Conservation (phyloP, 345 rosid genomes). For the Ceriops tagal region DNA sequence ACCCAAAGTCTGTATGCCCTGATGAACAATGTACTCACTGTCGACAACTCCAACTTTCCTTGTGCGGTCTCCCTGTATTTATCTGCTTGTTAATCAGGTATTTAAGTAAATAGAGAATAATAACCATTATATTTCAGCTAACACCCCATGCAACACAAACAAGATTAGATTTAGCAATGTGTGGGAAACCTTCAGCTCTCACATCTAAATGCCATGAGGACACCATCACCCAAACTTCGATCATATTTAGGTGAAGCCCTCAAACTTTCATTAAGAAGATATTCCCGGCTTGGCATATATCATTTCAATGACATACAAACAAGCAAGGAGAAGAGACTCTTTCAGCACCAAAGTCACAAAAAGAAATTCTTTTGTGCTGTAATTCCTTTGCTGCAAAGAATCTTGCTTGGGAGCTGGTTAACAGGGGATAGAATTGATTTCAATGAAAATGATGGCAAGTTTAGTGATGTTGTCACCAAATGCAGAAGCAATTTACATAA, state of each 20-base stretch:
- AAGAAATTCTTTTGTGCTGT: too few relatives aligned
- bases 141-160: too few relatives aligned
- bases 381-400: too few relatives aligned
- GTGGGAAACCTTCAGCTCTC: too few relatives aligned
- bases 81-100: background rate
- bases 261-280: too few relatives aligned
- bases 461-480: background rate
- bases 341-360: background rate
- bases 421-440: background rate
- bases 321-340: background rate
- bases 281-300: too few relatives aligned
- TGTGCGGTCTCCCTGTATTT: constrained; percentile 77
- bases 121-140: too few relatives aligned
- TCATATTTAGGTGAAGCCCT: too few relatives aligned
- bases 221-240: too few relatives aligned
- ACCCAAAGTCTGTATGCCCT: constrained; percentile 86
- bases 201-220: too few relatives aligned
- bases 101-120: background rate
- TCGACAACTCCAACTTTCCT: constrained; percentile 86
- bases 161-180: too few relatives aligned
- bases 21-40: constrained; percentile 79
- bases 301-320: too few relatives aligned
- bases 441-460: background rate
- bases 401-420: background rate
- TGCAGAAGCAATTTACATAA: background rate